Base-by-base conservation (phyloP, 345 rosid species). In the Eucalyptus cloeziana region DNA sequence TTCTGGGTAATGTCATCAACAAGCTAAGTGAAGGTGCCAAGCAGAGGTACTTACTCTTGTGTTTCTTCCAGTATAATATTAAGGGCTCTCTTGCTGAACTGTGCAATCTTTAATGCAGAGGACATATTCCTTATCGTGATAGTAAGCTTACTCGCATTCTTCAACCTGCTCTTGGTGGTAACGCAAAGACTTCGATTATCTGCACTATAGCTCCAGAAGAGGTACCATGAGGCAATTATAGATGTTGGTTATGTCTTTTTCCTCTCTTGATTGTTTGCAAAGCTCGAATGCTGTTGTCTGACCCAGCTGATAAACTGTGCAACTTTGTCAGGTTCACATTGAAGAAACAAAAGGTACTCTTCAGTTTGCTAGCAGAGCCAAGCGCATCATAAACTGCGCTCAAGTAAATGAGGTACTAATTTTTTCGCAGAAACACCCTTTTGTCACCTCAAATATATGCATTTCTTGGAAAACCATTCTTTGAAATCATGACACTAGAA, bases 141-240 rank as follows among this genome's bases (percentile, higher is more conserved):
- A 98, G 99, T 90, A 98, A 98, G 93, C 92, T 98, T 90, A 98
- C 99, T 88, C 98, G 99, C 69, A 98, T 98, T 91, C 99, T 98
- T 91, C 98, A 98, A 93, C 97, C 98, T 92, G 98, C 99, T 50
- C 96, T 98, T 33, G 99, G 99, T 49, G 99, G 99, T 76, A 98
- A 98, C 90, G 98, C 99, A 13, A 98, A 97, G 92, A 96, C 99
- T 85, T 96, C 99, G 88, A 97, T 98, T 89, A 98, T 98, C 90
- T 98, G 99, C 91, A 98, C 99, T 37, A 85, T 96, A 86, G 99
- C 99, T 88, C 99, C 99, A 89, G 99, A 98, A 94, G 98, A 97
- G 98, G 99, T 98, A 94, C 76, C 30, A 40, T 76, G 47, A 19
- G 83, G 47, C 85, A 40, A 40, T 40, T 40, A 21, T 62, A 30